Conservation (phyloP, 441 rosid genomes). For the Biscutella laevigata region DNA sequence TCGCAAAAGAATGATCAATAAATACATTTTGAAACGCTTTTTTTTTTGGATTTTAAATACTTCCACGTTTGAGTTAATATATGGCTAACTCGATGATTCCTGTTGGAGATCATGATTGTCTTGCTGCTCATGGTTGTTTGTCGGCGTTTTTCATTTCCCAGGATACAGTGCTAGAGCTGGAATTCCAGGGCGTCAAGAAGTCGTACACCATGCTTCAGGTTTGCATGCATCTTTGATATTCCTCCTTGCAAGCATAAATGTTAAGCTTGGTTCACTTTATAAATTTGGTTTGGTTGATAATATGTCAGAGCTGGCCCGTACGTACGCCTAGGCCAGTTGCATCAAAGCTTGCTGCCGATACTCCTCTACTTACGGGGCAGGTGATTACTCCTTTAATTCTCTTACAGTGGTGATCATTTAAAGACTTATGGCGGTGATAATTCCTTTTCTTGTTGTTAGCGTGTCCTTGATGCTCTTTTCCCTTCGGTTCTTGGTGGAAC, state of each 20-base stretch:
- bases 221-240: constrained; percentile 8
- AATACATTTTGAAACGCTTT: background rate
- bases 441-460: constrained; percentile 40
- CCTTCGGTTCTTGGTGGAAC: constrained; percentile 99
- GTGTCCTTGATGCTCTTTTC: constrained; percentile 99
- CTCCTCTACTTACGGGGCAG: constrained; percentile 98
- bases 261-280: constrained; percentile 3
- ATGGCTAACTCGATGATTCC: background rate
- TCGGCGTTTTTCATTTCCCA: constrained; percentile 21
- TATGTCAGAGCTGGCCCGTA: constrained; percentile 89
- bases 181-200: constrained; percentile 94
- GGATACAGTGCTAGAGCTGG: constrained; percentile 97
- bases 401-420: background rate
- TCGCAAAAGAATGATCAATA: background rate
- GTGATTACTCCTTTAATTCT: constrained; percentile 28
- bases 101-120: background rate
- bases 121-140: constrained; percentile 4
- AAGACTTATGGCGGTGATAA: constrained; percentile 16
- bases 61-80: background rate
- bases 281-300: too few species aligned
- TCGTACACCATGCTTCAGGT: constrained; percentile 98
- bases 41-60: background rate
- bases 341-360: constrained; percentile 97
- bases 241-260: background rate
- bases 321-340: constrained; percentile 99